These are phyloP conservation scores for Glycyrrhiza uralensis DNA, from an alignment of 306 rosid genomes.

Conservation along the genomic window DNA sequence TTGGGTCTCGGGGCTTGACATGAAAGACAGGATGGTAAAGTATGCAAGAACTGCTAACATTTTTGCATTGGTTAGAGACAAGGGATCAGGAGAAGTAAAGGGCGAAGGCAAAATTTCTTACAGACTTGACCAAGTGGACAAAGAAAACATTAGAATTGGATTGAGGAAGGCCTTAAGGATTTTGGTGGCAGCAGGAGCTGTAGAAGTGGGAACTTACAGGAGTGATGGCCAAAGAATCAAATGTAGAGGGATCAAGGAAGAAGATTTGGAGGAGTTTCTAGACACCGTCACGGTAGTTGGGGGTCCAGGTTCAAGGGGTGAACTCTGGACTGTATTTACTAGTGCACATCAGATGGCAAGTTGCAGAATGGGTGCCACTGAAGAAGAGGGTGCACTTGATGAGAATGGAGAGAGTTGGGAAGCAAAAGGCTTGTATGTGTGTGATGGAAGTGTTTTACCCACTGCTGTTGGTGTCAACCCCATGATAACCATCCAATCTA, in stretches of 20 bases:
- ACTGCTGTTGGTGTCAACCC: conserved; percentile 89
- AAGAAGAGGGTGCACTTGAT: conserved; percentile 73
- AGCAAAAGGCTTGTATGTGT: conserved; percentile 74
- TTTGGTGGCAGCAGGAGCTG: conserved; percentile 85
- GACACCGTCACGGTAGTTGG: conserved; percentile 52
- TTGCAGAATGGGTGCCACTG: conserved; percentile 68
- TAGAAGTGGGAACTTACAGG: conserved; percentile 89
- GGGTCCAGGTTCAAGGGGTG: conserved; percentile 59
- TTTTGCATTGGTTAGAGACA: conserved; percentile 71
- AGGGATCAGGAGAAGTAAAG: conserved; percentile 73
- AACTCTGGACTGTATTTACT: conserved; percentile 55
- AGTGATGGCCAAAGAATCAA: conserved; percentile 80
- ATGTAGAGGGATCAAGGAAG: conserved; percentile 54
- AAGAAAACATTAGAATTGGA: conserved; percentile 60
- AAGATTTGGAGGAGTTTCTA: conserved; percentile 70
- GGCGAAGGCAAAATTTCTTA: conserved; percentile 50
- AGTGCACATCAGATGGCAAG: conserved; percentile 86
- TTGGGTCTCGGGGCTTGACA: conserved; percentile 71
- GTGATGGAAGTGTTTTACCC: conserved; percentile 90
- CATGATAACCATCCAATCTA: conserved; percentile 89
- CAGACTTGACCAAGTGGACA: conserved; percentile 49
- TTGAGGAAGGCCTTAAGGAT: conserved; percentile 69
- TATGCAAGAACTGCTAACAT: conserved; percentile 70
- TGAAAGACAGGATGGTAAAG: conserved; percentile 63
- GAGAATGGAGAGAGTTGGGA: conserved; percentile 90